Percentiles rank a stretch among this genome's conserved stretches.
Evolutionary conservation across 2,329 filamentous ascomycete genomes (phyloP).

Genomic region (Diaporthe sp.): DNA sequence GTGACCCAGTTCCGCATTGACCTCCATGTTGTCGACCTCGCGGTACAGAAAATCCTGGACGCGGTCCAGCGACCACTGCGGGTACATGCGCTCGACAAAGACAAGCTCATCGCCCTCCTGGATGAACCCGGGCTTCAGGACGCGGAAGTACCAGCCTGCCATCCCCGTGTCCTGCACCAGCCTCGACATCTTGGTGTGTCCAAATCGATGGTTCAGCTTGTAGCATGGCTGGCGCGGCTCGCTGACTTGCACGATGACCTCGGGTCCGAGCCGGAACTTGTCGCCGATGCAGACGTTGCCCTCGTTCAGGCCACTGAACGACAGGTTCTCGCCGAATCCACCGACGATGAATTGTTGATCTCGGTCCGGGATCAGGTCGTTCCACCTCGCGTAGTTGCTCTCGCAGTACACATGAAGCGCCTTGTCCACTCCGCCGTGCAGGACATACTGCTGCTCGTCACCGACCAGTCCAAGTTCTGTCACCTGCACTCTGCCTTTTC

Average conservation of each 20-base stretch:
- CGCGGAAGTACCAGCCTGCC: slow-evolving; percentile 10
- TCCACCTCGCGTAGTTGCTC: slow-evolving; percentile 7
- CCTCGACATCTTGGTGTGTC: slow-evolving; percentile 1
- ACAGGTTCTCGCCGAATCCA: slow-evolving; percentile 15
- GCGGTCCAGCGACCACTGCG: slow-evolving; percentile 3
- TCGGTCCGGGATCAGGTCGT: neutral
- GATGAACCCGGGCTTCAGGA: neutral
- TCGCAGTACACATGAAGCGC: slow-evolving; percentile 9
- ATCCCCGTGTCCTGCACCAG: neutral
- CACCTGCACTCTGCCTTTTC: neutral
- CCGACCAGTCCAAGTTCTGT: neutral
- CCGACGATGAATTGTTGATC: neutral
- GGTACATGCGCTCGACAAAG: slow-evolving; percentile 1
- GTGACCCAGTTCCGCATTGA: neutral
- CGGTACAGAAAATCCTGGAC: slow-evolving; percentile 34
- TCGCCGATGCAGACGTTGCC: slow-evolving; percentile 16
- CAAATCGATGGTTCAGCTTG: slow-evolving; percentile 12
- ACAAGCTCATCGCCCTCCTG: slow-evolving; percentile 16
- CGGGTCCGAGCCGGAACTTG: neutral
- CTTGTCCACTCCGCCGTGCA: slow-evolving; percentile 8
- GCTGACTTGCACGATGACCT: slow-evolving; percentile 14
- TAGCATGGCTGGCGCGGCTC: slow-evolving; percentile 18
- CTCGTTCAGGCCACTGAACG: neutral
- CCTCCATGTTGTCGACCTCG: slow-evolving; percentile 7
- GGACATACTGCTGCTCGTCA: slow-evolving; percentile 5